Percentiles rank a stretch among this genome's conserved stretches.
Conservation (phyloP, 805 yeast species). For the Wickerhamiella shivajii region DNA sequence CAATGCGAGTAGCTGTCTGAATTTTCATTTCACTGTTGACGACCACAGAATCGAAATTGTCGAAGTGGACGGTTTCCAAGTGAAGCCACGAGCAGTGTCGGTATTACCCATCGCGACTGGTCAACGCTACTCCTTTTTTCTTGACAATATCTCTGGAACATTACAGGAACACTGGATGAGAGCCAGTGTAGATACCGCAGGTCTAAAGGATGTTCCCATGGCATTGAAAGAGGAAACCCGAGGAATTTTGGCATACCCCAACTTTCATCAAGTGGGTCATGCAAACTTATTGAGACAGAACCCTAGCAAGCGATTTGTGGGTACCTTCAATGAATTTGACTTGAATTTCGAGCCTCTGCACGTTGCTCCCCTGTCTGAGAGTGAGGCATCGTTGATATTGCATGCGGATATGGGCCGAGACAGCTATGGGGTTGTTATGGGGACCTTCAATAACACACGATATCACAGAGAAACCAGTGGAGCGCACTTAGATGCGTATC, state of each 20-base stretch:
- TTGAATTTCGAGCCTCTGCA: slow-evolving; percentile 1
- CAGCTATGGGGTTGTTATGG: slow-evolving; percentile 4
- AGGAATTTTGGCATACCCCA: no score
- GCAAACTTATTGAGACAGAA: background rate
- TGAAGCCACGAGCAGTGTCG: slow-evolving; percentile 17
- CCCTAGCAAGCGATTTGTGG: background rate
- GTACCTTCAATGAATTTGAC: slow-evolving; percentile 1
- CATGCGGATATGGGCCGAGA: slow-evolving; percentile 5
- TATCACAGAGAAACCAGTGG: no score
- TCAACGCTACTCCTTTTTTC: slow-evolving; percentile 61
- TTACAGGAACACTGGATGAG: slow-evolving; percentile 15
- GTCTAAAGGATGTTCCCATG: background rate
- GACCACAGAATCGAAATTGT: slow-evolving; percentile 19
- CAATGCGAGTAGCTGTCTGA: slow-evolving; percentile 25
- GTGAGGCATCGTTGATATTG: background rate
- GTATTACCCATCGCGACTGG: slow-evolving; percentile 42
- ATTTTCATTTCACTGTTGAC: slow-evolving; percentile 23
- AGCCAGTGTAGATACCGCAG: slow-evolving; percentile 1
- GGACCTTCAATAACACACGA: background rate
- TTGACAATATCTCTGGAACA: no score
- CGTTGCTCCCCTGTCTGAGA: background rate
- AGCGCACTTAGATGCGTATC: background rate
- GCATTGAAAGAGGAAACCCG: background rate
- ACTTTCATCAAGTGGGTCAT: background rate
- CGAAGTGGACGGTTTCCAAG: slow-evolving; percentile 25